These are phyloP conservation scores for Porogramme epimiltina DNA, from an alignment of 1,284 basidiomycete species.

Conservation along the genomic window DNA sequence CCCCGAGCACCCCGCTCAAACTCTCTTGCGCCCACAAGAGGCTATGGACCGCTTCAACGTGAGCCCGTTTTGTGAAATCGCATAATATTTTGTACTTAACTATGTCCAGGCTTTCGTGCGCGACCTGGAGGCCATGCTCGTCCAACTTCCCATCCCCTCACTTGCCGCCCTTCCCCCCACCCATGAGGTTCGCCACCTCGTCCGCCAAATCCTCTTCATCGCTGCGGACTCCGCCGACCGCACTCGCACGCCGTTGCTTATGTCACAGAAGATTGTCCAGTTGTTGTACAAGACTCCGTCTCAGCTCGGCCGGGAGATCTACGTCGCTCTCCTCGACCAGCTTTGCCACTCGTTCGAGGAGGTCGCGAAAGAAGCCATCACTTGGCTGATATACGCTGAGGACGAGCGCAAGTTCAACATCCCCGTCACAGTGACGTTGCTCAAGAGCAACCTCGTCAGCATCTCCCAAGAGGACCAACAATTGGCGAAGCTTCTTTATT, in stretches of 20 bases:
- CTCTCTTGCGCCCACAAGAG: slow-evolving; percentile 60
- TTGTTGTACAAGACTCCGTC: slow-evolving; percentile 84
- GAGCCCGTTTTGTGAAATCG: slow-evolving; percentile 18
- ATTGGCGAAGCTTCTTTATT: slow-evolving; percentile 85
- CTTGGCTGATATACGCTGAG: slow-evolving; percentile 96
- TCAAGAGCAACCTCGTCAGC: slow-evolving; percentile 84
- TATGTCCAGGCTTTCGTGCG: slow-evolving; percentile 49
- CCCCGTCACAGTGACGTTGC: slow-evolving; percentile 87
- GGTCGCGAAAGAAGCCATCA: slow-evolving; percentile 95
- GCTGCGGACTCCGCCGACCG: slow-evolving; percentile 79
- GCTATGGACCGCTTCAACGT: slow-evolving; percentile 80
- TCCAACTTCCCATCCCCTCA: slow-evolving; percentile 67
- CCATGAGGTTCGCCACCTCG: slow-evolving; percentile 84
- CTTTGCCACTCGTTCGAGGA: slow-evolving; percentile 90
- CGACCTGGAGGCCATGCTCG: slow-evolving; percentile 81
- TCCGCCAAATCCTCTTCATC: slow-evolving; percentile 81
- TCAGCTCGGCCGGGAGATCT: slow-evolving; percentile 87
- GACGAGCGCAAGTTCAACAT: slow-evolving; percentile 99
- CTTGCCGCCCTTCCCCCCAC: slow-evolving; percentile 75
- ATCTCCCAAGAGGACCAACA: slow-evolving; percentile 87
- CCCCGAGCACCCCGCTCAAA: slow-evolving; percentile 43
- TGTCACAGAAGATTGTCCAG: slow-evolving; percentile 95
- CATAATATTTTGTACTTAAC: background rate
- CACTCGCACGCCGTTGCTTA: slow-evolving; percentile 85
- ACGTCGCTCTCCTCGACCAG: slow-evolving; percentile 86